Percentiles rank a stretch among this genome's conserved stretches.
These are phyloP conservation scores for Drosera spatulata DNA, from an alignment of 179 eudicot genomes.

Conservation along the genomic window DNA sequence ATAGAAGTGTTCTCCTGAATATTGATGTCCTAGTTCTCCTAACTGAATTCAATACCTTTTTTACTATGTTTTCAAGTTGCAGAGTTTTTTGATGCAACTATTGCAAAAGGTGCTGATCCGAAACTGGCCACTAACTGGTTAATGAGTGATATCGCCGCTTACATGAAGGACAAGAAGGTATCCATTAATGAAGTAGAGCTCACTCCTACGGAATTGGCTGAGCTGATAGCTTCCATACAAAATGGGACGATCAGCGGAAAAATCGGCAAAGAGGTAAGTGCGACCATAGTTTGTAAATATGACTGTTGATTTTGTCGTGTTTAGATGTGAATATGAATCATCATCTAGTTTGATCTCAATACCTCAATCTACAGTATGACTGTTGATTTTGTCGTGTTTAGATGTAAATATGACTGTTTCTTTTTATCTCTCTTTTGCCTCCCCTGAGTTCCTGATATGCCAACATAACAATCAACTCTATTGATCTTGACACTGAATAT, in stretches of 20 bases:
- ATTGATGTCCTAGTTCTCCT: no score
- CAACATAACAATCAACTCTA: no score
- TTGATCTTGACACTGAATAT: no score
- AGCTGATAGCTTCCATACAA: slow-evolving; percentile 70
- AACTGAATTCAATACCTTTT: no score
- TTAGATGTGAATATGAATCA: neutral
- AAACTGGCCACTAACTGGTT: slow-evolving; percentile 97
- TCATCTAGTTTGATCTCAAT: neutral
- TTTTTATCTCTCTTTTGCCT: no score
- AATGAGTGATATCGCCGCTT: slow-evolving; percentile 94
- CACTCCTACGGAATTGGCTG: slow-evolving; percentile 68
- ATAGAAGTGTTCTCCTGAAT: no score
- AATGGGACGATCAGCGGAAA: slow-evolving; percentile 87
- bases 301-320: neutral
- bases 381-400: neutral
- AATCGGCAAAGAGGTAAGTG: slow-evolving; percentile 85
- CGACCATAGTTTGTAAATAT: neutral
- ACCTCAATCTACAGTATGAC: neutral
- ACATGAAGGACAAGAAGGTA: slow-evolving; percentile 71
- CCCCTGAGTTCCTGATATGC: no score
- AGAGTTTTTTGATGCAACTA: slow-evolving; percentile 74
- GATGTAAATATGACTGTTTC: neutral
- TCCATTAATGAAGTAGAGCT: slow-evolving; percentile 67
- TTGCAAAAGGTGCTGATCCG: slow-evolving; percentile 61
- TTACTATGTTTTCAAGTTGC: slow-evolving; percentile 51